These are phyloP conservation scores for Plantago coronopus DNA, from an alignment of 305 asterid genomes.

Conservation along the genomic window DNA sequence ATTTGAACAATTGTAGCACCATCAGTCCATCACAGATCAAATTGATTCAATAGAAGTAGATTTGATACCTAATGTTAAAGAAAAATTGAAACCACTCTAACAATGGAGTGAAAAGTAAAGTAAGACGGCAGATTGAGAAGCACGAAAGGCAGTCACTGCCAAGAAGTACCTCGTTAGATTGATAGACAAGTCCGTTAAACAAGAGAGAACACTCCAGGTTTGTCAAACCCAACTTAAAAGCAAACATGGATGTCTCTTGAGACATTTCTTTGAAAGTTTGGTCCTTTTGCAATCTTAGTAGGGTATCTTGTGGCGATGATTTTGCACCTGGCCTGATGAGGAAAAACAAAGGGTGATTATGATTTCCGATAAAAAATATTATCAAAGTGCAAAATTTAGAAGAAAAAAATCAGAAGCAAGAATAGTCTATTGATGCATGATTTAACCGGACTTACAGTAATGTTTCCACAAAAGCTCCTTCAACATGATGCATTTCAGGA, in stretches of 20 bases:
- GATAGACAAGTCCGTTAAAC: conserved; percentile 94
- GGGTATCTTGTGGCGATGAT: conserved; percentile 85
- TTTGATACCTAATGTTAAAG: conserved; percentile 5
- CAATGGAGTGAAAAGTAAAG: conserved; percentile 16
- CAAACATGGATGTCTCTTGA: conserved; percentile 74
- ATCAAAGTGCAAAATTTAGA: conserved; percentile 14
- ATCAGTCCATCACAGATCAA: background rate
- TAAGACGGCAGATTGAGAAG: conserved; percentile 12
- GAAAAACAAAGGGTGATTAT: conserved; percentile 25
- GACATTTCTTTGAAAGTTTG: conserved; percentile 58
- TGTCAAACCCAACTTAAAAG: conserved; percentile 74
- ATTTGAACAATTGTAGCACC: background rate
- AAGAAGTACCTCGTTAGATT: conserved; percentile 68
- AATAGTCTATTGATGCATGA: background rate
- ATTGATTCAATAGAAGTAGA: conserved; percentile 1
- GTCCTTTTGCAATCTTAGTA: conserved; percentile 76
- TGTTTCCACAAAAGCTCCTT: conserved; percentile 95
- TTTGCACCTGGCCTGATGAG: conserved; percentile 67
- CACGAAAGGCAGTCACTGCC: conserved; percentile 12
- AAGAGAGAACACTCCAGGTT: conserved; percentile 76
- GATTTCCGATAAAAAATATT: background rate
- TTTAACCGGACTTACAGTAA: conserved; percentile 51
- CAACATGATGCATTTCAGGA: conserved; percentile 75
- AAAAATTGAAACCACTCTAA: conserved; percentile 18
- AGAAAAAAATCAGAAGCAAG: conserved; percentile 11